A percentile compares a stretch with the other conserved stretches of the same genome.
phyloP scores from a whole-genome alignment of 176 grass and related monocot genomes.

The Aechmea fasciata region DNA sequence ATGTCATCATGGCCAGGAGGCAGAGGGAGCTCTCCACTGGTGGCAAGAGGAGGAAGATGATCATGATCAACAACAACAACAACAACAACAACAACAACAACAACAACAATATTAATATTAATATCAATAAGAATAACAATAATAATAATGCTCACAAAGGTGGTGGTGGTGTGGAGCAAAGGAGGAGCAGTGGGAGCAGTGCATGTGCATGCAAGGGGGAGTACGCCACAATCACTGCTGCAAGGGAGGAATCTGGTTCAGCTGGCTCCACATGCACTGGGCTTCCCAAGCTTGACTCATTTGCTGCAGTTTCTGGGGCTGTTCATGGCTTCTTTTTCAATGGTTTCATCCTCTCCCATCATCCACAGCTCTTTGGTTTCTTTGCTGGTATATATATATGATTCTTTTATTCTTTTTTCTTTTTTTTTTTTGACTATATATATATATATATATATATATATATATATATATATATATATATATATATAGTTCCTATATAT shows the following conservation, averaged over 20 bases:
- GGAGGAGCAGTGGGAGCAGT: neutral
- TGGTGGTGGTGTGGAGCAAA: neutral
- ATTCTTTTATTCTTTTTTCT: neutral
- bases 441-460: too few species aligned
- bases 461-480: too few species aligned
- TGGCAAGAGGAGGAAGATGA: slow-evolving; percentile 2
- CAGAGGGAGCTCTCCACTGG: neutral
- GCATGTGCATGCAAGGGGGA: slow-evolving; percentile 10
- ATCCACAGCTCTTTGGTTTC: neutral
- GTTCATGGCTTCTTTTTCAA: neutral
- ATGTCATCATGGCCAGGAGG: slow-evolving; percentile 23
- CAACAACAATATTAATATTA: too few species aligned
- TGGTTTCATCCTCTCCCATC: neutral
- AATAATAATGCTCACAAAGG: neutral
- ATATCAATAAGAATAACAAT: too few species aligned
- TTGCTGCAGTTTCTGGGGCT: too few species aligned
- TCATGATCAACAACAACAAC: neutral
- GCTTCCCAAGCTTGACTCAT: neutral
- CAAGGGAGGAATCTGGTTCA: neutral
- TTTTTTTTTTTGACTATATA: too few species aligned
- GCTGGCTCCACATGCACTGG: neutral
- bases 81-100: too few species aligned
- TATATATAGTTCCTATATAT: too few species aligned
- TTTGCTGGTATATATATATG: slow-evolving; percentile 20
- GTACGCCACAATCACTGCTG: slow-evolving; percentile 5